Conservation (phyloP, 192 early-diverging fungal genomes). For the Geosiphon pyriformis region DNA sequence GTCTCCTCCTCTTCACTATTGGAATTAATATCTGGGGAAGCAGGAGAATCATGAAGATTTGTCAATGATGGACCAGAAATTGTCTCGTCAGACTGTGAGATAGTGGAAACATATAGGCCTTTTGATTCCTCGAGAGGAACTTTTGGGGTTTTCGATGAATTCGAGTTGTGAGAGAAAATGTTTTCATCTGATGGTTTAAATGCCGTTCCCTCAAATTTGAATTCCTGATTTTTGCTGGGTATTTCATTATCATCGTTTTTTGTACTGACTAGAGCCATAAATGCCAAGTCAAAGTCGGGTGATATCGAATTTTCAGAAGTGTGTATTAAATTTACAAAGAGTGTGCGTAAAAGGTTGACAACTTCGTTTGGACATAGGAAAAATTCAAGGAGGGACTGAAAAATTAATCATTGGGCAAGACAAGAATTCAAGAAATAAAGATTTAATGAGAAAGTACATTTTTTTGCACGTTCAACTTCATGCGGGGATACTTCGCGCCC, state of each 20-base stretch:
- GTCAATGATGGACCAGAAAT: background rate
- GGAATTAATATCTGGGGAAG: background rate
- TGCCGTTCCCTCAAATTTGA: background rate
- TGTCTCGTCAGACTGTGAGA: background rate
- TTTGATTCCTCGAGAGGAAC: background rate
- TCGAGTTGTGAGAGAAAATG: background rate
- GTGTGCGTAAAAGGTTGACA: constrained; percentile 42
- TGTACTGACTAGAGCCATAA: constrained; percentile 46
- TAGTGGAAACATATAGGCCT: no score
- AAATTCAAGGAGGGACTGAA: no score
- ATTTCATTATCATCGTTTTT: constrained; percentile 26
- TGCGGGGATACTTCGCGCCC: constrained; percentile 34
- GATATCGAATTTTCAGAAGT: constrained; percentile 39
- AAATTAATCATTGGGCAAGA: no score
- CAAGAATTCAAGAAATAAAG: background rate
- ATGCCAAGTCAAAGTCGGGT: constrained; percentile 52
- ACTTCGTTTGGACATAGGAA: constrained; percentile 26
- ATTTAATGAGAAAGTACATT: constrained; percentile 34
- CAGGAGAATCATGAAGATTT: background rate
- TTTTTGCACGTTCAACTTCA: constrained; percentile 44
- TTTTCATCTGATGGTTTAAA: background rate
- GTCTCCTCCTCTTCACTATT: background rate
- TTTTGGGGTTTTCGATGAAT: background rate
- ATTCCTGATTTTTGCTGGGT: no score
- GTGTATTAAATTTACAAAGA: constrained; percentile 49